These are phyloP conservation scores for Thuidium tamariscinum DNA, from an alignment of 225 moss, liverwort and hornwort species.

Conservation along the genomic window DNA sequence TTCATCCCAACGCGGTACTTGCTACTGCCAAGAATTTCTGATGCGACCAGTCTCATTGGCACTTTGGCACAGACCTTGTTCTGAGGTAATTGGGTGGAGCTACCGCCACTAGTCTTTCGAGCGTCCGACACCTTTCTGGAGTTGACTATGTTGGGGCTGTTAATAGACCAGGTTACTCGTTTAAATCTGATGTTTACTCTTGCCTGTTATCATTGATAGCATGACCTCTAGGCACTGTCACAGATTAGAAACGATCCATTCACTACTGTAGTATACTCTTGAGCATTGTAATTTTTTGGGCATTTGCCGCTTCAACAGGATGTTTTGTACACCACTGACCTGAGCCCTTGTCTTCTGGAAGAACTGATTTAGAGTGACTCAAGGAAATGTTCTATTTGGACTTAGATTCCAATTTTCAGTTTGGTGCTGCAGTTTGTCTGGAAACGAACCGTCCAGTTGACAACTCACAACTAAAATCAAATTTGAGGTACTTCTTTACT, in stretches of 20 bases:
- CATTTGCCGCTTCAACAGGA: background rate
- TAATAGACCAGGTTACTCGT: background rate
- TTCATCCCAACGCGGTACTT: background rate
- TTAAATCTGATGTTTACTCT: background rate
- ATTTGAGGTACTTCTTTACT: background rate
- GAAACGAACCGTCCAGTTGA: background rate
- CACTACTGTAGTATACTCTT: background rate
- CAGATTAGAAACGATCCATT: background rate
- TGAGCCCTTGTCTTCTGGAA: background rate
- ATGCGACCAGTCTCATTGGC: background rate
- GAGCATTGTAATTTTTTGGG: background rate
- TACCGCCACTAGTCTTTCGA: background rate
- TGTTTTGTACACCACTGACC: background rate
- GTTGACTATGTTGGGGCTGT: background rate
- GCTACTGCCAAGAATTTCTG: background rate
- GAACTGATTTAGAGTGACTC: background rate
- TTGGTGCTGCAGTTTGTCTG: background rate
- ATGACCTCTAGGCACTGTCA: background rate
- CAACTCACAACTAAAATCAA: background rate
- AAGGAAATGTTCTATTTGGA: background rate
- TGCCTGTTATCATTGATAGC: slow-evolving; percentile 4
- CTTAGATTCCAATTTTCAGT: background rate
- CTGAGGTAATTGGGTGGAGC: background rate
- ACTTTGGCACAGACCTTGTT: background rate
- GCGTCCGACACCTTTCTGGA: background rate